phyloP scores from a whole-genome alignment of 441 rosid species.

The Kokia cookei region DNA sequence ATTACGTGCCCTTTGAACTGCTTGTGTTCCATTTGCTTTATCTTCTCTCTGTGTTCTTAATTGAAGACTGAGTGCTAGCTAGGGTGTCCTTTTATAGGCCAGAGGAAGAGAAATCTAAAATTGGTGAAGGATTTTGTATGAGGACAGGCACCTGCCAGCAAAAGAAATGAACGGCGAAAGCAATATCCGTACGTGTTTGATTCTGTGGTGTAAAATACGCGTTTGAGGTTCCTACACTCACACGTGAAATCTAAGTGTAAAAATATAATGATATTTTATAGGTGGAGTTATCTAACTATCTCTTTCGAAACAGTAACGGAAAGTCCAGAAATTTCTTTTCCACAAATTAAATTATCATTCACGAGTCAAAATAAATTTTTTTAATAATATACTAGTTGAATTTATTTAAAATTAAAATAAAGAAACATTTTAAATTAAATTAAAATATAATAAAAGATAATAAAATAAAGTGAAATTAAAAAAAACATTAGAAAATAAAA shows the following conservation, averaged over 20 bases:
- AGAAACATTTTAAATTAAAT: no score
- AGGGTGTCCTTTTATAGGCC: not conserved
- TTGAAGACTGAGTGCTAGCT: not conserved
- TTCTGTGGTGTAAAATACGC: not conserved
- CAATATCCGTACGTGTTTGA: not conserved
- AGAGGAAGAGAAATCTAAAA: not conserved
- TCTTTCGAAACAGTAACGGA: no score
- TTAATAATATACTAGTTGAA: no score
- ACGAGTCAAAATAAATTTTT: no score
- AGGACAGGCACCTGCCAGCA: not conserved
- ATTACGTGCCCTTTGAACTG: slow-evolving; percentile 33
- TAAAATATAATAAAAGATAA: no score
- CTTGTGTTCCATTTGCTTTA: slow-evolving; percentile 13
- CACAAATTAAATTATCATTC: no score
- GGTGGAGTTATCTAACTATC: no score
- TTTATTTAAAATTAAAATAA: no score
- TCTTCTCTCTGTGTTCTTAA: not conserved
- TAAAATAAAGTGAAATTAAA: no score
- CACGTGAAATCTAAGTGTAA: not conserved
- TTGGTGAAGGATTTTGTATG: not conserved
- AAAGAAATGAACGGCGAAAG: not conserved
- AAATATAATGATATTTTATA: not conserved
- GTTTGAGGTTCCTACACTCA: not conserved
- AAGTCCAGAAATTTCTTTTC: no score
- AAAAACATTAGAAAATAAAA: no score